phyloP scores from a whole-genome alignment of 164 flowering plant species.

The Macadamia tetraphylla region DNA sequence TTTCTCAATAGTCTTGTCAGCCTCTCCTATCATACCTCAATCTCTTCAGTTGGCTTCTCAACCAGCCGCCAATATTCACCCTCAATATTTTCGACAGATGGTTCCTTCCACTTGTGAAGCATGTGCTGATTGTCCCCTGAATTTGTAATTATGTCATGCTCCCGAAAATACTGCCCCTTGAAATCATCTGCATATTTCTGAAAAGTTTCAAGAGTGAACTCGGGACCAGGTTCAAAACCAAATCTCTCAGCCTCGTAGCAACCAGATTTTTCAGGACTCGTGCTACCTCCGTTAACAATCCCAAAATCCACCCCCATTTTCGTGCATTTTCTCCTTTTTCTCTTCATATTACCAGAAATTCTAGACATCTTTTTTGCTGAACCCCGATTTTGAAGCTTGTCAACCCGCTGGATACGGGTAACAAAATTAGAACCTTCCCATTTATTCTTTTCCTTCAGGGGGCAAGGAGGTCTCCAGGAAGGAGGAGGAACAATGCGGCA shows the following conservation, averaged over 20 bases:
- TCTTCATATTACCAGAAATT: slow-evolving; percentile 26
- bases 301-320: slow-evolving; percentile 38
- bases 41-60: slow-evolving; percentile 65
- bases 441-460: slow-evolving; percentile 47
- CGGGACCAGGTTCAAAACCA: slow-evolving; percentile 92
- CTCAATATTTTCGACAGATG: slow-evolving; percentile 56
- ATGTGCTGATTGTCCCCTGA: slow-evolving; percentile 12
- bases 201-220: slow-evolving; percentile 67
- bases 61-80: slow-evolving; percentile 75
- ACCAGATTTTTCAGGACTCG: slow-evolving; percentile 25
- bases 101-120: slow-evolving; percentile 40
- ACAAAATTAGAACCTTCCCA: slow-evolving; percentile 68
- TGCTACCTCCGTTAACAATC: slow-evolving; percentile 19
- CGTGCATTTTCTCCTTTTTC: slow-evolving; percentile 54
- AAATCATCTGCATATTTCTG: slow-evolving; percentile 81
- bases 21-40: slow-evolving; percentile 49
- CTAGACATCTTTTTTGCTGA: slow-evolving; percentile 38
- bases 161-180: slow-evolving; percentile 61
- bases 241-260: slow-evolving; percentile 34
- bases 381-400: slow-evolving; percentile 72
- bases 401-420: slow-evolving; percentile 76
- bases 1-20: not conserved
- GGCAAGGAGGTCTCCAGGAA: slow-evolving; percentile 91
- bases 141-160: slow-evolving; percentile 18
- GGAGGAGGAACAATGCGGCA: slow-evolving; percentile 93